Evolutionary conservation across 225 moss, liverwort and hornwort genomes (phyloP).

Genomic region (Anthoceros angustus): DNA sequence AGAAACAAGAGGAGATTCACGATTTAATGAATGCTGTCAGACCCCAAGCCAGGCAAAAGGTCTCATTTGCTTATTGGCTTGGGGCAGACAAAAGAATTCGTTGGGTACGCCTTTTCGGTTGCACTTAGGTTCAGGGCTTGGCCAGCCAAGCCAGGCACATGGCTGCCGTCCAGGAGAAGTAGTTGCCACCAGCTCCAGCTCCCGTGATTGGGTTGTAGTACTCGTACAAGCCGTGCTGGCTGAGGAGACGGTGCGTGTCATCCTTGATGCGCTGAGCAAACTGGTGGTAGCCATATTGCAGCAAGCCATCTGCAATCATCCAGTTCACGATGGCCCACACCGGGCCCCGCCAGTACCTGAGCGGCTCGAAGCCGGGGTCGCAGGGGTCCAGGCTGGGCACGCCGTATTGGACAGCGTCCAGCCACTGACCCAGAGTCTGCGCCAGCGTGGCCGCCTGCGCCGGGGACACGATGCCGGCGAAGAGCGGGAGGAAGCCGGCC

Average conservation of each 20-base stretch:
- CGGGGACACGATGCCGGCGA: slow-evolving; percentile 11
- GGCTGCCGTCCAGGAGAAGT: slow-evolving; percentile 21
- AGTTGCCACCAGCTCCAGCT: slow-evolving; percentile 11
- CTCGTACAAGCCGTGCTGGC: slow-evolving; percentile 11
- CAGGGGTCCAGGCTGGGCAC: slow-evolving; percentile 15
- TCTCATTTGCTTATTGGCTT: too few species aligned
- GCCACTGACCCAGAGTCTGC: slow-evolving; percentile 10
- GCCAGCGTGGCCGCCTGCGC: slow-evolving; percentile 11
- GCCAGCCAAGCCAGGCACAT: slow-evolving; percentile 15
- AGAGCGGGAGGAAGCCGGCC: slow-evolving; percentile 17
- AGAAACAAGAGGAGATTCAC: too few species aligned
- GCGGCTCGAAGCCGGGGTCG: slow-evolving; percentile 10
- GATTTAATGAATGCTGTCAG: too few species aligned
- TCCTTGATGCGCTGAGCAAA: slow-evolving; percentile 11
- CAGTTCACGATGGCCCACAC: slow-evolving; percentile 21
- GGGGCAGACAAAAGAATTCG: too few species aligned
- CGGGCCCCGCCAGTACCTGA: slow-evolving; percentile 17
- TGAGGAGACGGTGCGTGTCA: slow-evolving; percentile 9
- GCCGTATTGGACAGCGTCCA: slow-evolving; percentile 9
- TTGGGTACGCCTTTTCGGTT: too few species aligned
- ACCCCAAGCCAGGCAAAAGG: too few species aligned
- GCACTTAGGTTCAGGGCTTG: too few species aligned
- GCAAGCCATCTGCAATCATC: slow-evolving; percentile 18
- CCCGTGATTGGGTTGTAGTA: slow-evolving; percentile 16
- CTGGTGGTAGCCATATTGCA: slow-evolving; percentile 9